Base-by-base conservation (phyloP, 2,329 filamentous ascomycete species). In the Penicillium sp. region DNA sequence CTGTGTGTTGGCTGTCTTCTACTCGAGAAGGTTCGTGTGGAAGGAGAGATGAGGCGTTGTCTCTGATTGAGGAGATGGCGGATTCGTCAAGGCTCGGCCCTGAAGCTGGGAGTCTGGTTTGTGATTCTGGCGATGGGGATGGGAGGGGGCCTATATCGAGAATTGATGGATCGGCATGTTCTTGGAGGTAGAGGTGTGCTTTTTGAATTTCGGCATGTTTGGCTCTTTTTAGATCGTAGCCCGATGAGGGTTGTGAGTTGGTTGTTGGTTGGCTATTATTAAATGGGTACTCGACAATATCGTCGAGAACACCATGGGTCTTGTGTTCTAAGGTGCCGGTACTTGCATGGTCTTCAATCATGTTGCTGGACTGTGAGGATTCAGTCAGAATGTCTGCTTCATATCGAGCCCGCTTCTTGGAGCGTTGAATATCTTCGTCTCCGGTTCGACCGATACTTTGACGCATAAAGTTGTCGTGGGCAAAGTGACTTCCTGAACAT, bases 391-490 rank as follows among this genome's bases (percentile, higher is more conserved):
- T 31, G 8, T 56, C 48, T 5, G 49, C 42, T 5, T 65, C 59
- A 34, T 56, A 58, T 16, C 60, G 54, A 15, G 56, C 16, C 58
- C 62, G 52, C 51, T 61, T 64, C 49, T 51, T 57, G 16, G 46
- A 49, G 10, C 47, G 55, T 34, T 57, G 52, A 21, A 53, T 56
- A 16, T 16, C 21, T 8, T 65, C 61, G 2, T 61, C 50, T 5
- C 63, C 56, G 23, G 48, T 42, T 15, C 60, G 49, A 8, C 62
- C 54, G 18, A 67, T 57, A n/a, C 70, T 51, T 13, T 67, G 63
- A 49, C 77, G 72, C 80, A 91, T 86, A 49, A 81, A 62, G 6
- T 66, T 39, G 58, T 95, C 90, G 61, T 93, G 85, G 1, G 75
- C 72, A 65, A 93, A 95, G 0, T 57, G 57, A 0, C 75, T 66